Percentiles rank a stretch among this genome's conserved stretches.
Conservation (phyloP, 306 rosid genomes). For the Erythrophleum fordii region DNA sequence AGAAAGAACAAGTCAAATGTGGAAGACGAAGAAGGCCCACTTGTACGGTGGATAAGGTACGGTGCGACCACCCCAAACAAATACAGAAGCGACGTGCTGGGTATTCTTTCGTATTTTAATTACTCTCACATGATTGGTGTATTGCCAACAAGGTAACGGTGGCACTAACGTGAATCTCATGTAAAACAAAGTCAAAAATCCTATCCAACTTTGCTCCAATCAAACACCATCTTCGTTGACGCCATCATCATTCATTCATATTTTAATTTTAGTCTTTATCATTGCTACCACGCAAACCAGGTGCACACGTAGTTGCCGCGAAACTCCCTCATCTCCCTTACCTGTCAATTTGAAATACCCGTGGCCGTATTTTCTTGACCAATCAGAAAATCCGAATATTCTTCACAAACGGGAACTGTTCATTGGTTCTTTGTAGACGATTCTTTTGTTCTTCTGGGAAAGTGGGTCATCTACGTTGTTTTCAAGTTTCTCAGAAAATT, state of each 20-base stretch:
- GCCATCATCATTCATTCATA: background rate
- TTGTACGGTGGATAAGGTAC: conserved; percentile 78
- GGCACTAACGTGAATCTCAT: conserved; percentile 42
- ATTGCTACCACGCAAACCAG: conserved; percentile 13
- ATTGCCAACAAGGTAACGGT: conserved; percentile 21
- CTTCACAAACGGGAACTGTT: conserved; percentile 7
- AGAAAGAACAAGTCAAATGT: background rate
- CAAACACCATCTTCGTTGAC: conserved; percentile 49
- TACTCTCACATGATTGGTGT: conserved; percentile 53
- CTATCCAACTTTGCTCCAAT: conserved; percentile 47
- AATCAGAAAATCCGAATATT: conserved; percentile 37
- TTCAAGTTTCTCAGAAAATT: conserved; percentile 25
- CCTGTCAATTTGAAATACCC: conserved; percentile 59
- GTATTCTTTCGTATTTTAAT: conserved; percentile 25
- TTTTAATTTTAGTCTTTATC: too few species aligned
- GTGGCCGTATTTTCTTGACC: conserved; percentile 84
- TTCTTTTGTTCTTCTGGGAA: conserved; percentile 19
- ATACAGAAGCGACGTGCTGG: conserved; percentile 44
- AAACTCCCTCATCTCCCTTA: conserved; percentile 48
- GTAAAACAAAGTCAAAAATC: conserved; percentile 46
- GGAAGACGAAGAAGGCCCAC: conserved; percentile 38
- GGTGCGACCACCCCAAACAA: conserved; percentile 48
- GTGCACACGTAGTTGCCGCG: conserved; percentile 58
- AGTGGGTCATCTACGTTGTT: conserved; percentile 30
- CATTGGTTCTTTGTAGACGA: conserved; percentile 21